Evolutionary conservation across 2,329 filamentous ascomycete genomes (phyloP).

Genomic region (Colletotrichum gigasporum): DNA sequence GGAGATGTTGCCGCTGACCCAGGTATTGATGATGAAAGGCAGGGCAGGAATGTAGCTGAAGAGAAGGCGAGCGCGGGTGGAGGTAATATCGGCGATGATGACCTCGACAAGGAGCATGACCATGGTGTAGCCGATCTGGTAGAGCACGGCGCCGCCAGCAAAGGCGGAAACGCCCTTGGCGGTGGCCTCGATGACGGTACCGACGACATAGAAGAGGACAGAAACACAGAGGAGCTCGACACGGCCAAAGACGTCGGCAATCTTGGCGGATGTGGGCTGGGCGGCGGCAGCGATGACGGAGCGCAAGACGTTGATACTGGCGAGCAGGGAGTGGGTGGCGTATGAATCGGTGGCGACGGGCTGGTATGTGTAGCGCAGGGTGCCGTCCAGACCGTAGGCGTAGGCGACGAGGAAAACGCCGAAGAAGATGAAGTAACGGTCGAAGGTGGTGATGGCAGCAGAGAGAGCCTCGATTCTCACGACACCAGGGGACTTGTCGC

Average conservation of each 20-base stretch:
- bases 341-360: constrained; percentile 62
- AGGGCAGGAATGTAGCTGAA: constrained; percentile 71
- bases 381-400: constrained; percentile 69
- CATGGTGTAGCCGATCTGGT: constrained; percentile 71
- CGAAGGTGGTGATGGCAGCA: constrained; percentile 57
- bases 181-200: constrained; percentile 65
- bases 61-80: constrained; percentile 68
- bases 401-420: constrained; percentile 72
- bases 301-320: constrained; percentile 66
- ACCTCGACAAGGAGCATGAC: constrained; percentile 71
- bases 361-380: constrained; percentile 65
- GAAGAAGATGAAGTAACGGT: constrained; percentile 67
- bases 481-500: constrained; percentile 60
- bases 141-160: constrained; percentile 66
- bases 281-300: constrained; percentile 68
- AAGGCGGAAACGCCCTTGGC: constrained; percentile 60
- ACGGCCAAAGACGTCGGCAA: constrained; percentile 72
- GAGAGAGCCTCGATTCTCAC: constrained; percentile 67
- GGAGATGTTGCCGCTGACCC: constrained; percentile 69
- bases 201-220: constrained; percentile 68
- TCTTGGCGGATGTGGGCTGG: constrained; percentile 65
- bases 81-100: constrained; percentile 71
- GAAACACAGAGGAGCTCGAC: constrained; percentile 66
- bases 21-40: constrained; percentile 72
- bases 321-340: constrained; percentile 61